These are phyloP conservation scores for Chrysochromulina parva DNA, from an alignment of 78 protist genomes.

Conservation along the genomic window DNA sequence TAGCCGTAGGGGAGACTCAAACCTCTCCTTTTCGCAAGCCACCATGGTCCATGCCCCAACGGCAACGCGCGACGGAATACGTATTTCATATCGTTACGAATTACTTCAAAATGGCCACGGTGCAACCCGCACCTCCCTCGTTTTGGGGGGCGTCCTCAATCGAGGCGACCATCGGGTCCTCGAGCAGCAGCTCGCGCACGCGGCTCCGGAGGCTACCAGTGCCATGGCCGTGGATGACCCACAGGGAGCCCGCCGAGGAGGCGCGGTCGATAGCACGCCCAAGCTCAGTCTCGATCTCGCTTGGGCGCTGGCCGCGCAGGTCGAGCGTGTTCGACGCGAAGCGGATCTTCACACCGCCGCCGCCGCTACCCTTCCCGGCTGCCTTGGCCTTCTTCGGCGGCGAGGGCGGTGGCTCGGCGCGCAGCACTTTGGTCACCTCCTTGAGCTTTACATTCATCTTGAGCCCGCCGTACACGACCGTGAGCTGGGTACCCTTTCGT, in stretches of 20 bases:
- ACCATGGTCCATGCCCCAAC: too few relatives aligned
- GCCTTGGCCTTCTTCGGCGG: not conserved
- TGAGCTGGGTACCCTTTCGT: not conserved
- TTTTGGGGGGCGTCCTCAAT: not conserved
- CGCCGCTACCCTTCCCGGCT: not conserved
- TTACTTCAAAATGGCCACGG: not conserved
- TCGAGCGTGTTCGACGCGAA: not conserved
- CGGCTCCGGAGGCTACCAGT: not conserved
- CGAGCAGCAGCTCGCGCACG: not conserved
- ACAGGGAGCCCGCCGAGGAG: not conserved
- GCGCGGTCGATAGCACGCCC: not conserved
- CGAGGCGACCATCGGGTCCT: not conserved
- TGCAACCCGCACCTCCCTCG: not conserved
- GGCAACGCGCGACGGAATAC: too few relatives aligned
- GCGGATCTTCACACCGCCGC: not conserved
- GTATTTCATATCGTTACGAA: not conserved
- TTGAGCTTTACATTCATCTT: not conserved
- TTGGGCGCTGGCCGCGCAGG: not conserved
- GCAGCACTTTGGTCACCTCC: not conserved
- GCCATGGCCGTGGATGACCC: not conserved
- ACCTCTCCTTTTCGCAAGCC: too few relatives aligned
- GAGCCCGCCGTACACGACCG: not conserved
- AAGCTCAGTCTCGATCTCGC: not conserved
- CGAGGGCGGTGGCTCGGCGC: not conserved
- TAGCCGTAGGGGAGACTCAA: too few relatives aligned